Percentiles rank a stretch among this genome's conserved stretches.
Evolutionary conservation across 225 moss, liverwort and hornwort genomes (phyloP).

Genomic region (Pseudoscleropodium purum): DNA sequence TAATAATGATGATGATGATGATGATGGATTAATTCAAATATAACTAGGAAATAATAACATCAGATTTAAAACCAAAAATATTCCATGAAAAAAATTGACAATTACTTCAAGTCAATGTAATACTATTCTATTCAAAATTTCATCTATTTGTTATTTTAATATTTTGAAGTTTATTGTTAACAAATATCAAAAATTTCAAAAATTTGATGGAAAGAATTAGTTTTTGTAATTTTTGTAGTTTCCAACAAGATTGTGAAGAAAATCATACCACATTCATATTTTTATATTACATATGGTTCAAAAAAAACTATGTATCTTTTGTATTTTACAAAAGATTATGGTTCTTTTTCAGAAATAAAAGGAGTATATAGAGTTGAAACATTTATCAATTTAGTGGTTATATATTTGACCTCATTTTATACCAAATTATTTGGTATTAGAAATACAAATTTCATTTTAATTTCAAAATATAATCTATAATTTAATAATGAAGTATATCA

Average conservation of each 20-base stretch:
- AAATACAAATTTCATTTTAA: background rate
- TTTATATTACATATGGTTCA: too few species aligned
- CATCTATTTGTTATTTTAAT: background rate
- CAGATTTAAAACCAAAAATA: background rate
- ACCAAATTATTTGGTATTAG: background rate
- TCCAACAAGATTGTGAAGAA: background rate
- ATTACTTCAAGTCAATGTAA: background rate
- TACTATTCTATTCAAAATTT: background rate
- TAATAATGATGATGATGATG: too few species aligned
- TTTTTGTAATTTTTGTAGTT: too few species aligned
- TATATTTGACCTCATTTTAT: background rate
- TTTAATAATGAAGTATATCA: background rate
- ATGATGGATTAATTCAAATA: too few species aligned
- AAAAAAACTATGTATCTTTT: too few species aligned
- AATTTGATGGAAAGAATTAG: background rate
- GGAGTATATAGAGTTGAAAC: too few species aligned
- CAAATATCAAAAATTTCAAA: accelerated
- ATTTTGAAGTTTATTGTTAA: background rate
- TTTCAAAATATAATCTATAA: background rate
- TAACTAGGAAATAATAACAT: background rate
- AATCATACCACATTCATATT: too few species aligned
- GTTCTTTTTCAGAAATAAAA: too few species aligned
- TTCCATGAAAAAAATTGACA: accelerated
- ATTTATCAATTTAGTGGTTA: background rate
- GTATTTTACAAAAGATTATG: too few species aligned